Percentiles rank a stretch among this genome's conserved stretches.
Conservation (phyloP, 73 alveolate genomes). For the Paramecium bursaria region DNA sequence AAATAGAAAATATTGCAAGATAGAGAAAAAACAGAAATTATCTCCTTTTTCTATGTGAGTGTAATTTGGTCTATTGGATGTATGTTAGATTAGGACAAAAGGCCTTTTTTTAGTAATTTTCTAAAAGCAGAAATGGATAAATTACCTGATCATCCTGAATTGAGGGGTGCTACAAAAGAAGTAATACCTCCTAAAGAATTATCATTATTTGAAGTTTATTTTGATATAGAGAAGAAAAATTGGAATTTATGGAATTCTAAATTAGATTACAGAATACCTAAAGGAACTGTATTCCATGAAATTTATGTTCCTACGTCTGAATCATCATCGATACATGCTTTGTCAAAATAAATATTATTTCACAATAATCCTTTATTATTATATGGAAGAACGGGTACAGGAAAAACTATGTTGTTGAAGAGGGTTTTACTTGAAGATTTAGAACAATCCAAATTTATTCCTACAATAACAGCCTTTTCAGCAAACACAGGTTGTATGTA, state of each 20-base stretch:
- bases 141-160: background rate
- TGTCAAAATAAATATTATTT: conserved; percentile 74
- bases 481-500: conserved; percentile 83
- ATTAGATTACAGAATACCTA: conserved; percentile 73
- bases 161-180: background rate
- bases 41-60: conserved; percentile 40
- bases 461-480: conserved; percentile 82
- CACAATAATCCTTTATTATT: conserved; percentile 76
- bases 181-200: conserved; percentile 64
- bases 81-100: conserved; percentile 31
- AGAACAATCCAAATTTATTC: conserved; percentile 79
- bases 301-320: conserved; percentile 93
- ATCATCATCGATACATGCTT: conserved; percentile 45
- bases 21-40: conserved; percentile 56
- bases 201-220: conserved; percentile 39
- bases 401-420: conserved; percentile 92
- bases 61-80: conserved; percentile 67
- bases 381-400: conserved; percentile 97
- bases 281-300: conserved; percentile 84
- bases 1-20: conserved; percentile 67
- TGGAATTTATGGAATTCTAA: conserved; percentile 67
- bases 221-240: conserved; percentile 62
- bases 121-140: conserved; percentile 14
- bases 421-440: conserved; percentile 89
- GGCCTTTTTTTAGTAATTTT: conserved; percentile 51